Evolutionary conservation across 2,329 filamentous ascomycete genomes (phyloP).

Genomic region (Penicillium sp.): DNA sequence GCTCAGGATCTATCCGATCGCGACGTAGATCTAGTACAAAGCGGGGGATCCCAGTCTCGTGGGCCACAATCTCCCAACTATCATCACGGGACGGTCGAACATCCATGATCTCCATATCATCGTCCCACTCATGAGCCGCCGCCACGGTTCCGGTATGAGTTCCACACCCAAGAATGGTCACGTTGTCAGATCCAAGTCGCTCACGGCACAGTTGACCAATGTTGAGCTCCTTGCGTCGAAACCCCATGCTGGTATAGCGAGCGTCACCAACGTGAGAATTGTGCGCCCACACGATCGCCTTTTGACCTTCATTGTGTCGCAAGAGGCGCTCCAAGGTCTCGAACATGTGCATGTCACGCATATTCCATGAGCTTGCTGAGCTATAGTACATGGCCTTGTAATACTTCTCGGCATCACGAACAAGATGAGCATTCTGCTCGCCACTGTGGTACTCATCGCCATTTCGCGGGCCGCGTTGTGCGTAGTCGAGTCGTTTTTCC

Average conservation of each 20-base stretch:
- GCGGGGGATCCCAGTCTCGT: constrained; percentile 47
- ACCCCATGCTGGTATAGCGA: constrained; percentile 54
- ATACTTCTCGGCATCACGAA: constrained; percentile 54
- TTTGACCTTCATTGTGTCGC: constrained; percentile 42
- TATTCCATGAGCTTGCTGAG: constrained; percentile 53
- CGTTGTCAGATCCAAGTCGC: constrained; percentile 42
- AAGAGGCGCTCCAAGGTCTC: constrained; percentile 50
- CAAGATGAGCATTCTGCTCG: constrained; percentile 55
- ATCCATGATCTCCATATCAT: constrained; percentile 53
- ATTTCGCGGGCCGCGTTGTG: constrained; percentile 30
- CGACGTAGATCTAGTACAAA: constrained; percentile 53
- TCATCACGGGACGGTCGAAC: constrained; percentile 49
- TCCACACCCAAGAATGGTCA: constrained; percentile 51
- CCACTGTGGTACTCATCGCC: constrained; percentile 53
- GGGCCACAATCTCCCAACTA: constrained; percentile 54
- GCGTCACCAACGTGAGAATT: constrained; percentile 58
- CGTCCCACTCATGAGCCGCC: constrained; percentile 55
- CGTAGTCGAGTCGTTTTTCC: constrained; percentile 45
- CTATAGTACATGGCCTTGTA: constrained; percentile 57
- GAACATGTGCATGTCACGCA: constrained; percentile 57
- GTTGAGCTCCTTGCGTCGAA: constrained; percentile 49
- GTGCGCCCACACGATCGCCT: constrained; percentile 58
- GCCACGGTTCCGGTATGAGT: constrained; percentile 56
- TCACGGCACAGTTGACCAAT: constrained; percentile 58
- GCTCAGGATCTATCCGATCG: constrained; percentile 34